Evolutionary conservation across 106 monocot species (phyloP).

Genomic region (Iris macrosiphon): DNA sequence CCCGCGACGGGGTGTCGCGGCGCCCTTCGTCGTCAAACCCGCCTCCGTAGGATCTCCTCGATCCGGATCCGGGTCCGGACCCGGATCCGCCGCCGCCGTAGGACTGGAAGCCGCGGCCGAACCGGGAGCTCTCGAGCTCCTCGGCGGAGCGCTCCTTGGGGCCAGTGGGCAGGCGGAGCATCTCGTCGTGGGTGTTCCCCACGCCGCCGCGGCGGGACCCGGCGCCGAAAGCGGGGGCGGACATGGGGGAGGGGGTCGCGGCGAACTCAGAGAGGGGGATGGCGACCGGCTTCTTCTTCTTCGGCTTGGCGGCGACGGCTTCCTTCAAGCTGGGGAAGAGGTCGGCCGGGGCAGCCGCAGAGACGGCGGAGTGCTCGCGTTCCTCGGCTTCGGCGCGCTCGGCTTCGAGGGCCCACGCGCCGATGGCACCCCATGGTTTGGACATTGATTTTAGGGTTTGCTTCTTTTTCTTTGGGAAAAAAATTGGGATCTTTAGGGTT

Average conservation of each 20-base stretch:
- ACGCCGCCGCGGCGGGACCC: conserved; percentile 18
- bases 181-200: conserved; percentile 61
- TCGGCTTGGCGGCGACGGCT: conserved; percentile 43
- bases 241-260: conserved; percentile 25
- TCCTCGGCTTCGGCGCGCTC: conserved; percentile 81
- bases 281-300: conserved; percentile 75
- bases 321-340: conserved; percentile 78
- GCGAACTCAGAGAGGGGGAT: conserved; percentile 63
- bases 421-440: conserved; percentile 75
- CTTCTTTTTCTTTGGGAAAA: background rate
- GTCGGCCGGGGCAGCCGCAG: background rate
- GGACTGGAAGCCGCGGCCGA: conserved; percentile 69
- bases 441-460: conserved; percentile 17
- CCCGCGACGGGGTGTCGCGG: conserved; percentile 14
- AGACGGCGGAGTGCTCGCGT: conserved; percentile 14
- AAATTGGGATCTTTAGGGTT: conserved; percentile 11
- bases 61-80: conserved; percentile 10
- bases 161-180: conserved; percentile 71
- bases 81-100: conserved; percentile 11
- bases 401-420: conserved; percentile 94
- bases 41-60: conserved; percentile 24
- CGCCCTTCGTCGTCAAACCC: conserved; percentile 58
- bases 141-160: conserved; percentile 74
- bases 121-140: conserved; percentile 58
- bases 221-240: conserved; percentile 9